These are phyloP conservation scores for Simmondsia chinensis DNA, from an alignment of 148 eudicot species.

Conservation along the genomic window DNA sequence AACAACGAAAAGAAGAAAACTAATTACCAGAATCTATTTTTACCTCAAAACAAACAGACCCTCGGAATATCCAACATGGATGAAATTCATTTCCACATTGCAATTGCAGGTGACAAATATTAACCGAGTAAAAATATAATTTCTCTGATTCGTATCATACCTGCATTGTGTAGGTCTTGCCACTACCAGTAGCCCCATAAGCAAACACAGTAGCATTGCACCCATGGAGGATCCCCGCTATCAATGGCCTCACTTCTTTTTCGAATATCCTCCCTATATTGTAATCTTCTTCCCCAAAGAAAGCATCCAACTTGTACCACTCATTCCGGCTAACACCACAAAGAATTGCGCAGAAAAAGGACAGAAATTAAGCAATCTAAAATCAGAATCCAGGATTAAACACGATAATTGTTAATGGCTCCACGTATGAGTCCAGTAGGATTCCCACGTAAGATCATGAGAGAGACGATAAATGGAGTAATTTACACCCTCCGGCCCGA, in stretches of 20 bases:
- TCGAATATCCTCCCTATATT: constrained; percentile 47
- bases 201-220: constrained; percentile 81
- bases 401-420: not conserved
- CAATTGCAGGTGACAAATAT: too few species aligned
- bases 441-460: too few species aligned
- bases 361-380: not conserved
- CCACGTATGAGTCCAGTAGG: too few species aligned
- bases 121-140: too few species aligned
- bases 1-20: too few species aligned
- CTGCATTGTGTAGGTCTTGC: constrained; percentile 97
- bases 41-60: too few species aligned
- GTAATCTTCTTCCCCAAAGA: constrained; percentile 55
- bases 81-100: too few species aligned
- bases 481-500: too few species aligned
- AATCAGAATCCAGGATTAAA: not conserved
- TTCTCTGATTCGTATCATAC: constrained; percentile 17
- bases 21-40: too few species aligned
- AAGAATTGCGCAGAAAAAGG: not conserved
- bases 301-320: constrained; percentile 68
- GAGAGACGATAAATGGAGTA: too few species aligned
- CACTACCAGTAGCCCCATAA: constrained; percentile 96
- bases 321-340: constrained; percentile 61
- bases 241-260: constrained; percentile 70
- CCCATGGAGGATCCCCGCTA: constrained; percentile 59
- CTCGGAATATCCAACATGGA: too few species aligned